Base-by-base conservation (phyloP, 805 yeast genomes). In the Debaryomyces castellii region DNA sequence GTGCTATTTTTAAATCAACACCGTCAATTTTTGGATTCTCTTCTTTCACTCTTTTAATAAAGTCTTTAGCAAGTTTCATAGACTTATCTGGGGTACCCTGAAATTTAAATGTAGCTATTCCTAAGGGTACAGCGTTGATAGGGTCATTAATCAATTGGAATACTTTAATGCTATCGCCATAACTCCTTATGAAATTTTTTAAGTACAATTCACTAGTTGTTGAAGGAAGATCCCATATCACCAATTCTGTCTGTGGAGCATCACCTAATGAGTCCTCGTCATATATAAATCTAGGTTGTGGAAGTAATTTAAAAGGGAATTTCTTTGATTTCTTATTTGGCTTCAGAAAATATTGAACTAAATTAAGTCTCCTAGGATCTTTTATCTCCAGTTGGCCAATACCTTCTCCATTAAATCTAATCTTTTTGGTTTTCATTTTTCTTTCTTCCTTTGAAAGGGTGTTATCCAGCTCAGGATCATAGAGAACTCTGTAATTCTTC, bases 211-310 rank as follows among this genome's bases (percentile, higher is more conserved):
- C 78, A 37, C 77, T 73, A n/a, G 78, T 72, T 2, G 79, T 67
- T 2, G 75, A 56, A 2, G 88, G 83, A 41, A 83, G 69, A 16
- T 83, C 85, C 77, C 88, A 84, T 4, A 88, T 72, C 1, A 89
- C 78, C 32, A 90, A 62, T 55, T 85, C 90, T 7, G 79, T 67
- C 3, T 82, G 74, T 0, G 96, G 96, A 14, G 83, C 80, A 0
- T 85, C 83, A 0, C 94, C 95, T 10, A 88, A 59, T 0, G 95
- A 87, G 55, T 84, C 73, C 47, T 82, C 76, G 60, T 89, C 96
- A 59, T 76, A 87, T 4, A 61, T 53, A 51, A 73, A 76, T 47
- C 68, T 69, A 2, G 78, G 66, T 24, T 63, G 63, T 0, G 76
- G 73, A 12, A 76, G 63, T 16, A 71, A 70, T 49, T 70, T 74